Percentiles rank a stretch among this genome's conserved stretches.
Evolutionary conservation across 169 alveolate species (phyloP).

Genomic region (Pseudocohnilembus persalinus): DNA sequence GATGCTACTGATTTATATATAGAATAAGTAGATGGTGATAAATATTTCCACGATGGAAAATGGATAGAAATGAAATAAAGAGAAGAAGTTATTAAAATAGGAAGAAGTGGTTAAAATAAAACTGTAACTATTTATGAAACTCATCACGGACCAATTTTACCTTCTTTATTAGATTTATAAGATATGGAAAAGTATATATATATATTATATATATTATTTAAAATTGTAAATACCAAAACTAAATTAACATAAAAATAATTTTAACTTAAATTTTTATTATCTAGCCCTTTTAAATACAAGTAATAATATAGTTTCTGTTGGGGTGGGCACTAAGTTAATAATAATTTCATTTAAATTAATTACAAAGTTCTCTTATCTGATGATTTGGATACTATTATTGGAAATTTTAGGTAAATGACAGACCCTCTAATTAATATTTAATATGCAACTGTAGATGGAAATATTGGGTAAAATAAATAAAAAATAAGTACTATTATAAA

Average conservation of each 20-base stretch:
- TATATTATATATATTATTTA: background rate
- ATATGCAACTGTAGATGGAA: slow-evolving; percentile 61
- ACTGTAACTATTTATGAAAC: slow-evolving; percentile 37
- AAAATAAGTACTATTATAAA: background rate
- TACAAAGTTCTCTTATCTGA: slow-evolving; percentile 12
- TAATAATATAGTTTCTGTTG: slow-evolving; percentile 37
- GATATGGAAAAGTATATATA: background rate
- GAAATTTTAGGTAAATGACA: slow-evolving; percentile 21
- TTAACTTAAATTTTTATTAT: slow-evolving; percentile 14
- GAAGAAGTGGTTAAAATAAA: slow-evolving; percentile 23
- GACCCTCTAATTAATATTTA: slow-evolving; percentile 61
- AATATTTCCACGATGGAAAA: slow-evolving; percentile 39
- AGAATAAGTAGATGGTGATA: slow-evolving; percentile 41
- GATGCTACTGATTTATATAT: slow-evolving; percentile 60
- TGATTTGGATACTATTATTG: slow-evolving; percentile 32
- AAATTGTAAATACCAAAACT: no score
- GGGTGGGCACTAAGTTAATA: slow-evolving; percentile 35
- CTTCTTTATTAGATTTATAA: slow-evolving; percentile 1
- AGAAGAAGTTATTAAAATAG: slow-evolving; percentile 47
- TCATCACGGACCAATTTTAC: slow-evolving; percentile 67
- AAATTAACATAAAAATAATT: no score
- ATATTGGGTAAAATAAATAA: slow-evolving; percentile 66
- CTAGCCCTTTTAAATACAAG: background rate
- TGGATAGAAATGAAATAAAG: slow-evolving; percentile 44
- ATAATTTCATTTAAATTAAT: slow-evolving; percentile 22